Conservation (phyloP, 2,329 filamentous ascomycete species). For the Trichoderma atroviride region DNA sequence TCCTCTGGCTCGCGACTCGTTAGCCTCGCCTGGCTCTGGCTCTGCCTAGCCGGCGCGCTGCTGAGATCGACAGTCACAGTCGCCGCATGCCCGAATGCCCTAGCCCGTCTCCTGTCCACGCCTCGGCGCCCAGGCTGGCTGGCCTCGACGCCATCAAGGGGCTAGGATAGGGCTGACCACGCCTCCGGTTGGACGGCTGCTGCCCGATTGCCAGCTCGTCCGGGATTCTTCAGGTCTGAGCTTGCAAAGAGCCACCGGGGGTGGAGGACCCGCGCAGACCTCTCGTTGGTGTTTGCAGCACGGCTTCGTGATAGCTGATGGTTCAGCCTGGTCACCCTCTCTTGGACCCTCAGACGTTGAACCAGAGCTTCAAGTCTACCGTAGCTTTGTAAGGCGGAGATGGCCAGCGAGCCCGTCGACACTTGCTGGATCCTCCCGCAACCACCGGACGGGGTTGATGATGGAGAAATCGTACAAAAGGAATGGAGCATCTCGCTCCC, state of each 20-base stretch:
- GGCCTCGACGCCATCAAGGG: conserved; percentile 26
- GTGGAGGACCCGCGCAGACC: conserved; percentile 25
- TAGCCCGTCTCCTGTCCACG: conserved; percentile 2
- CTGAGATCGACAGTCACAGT: conserved; percentile 27
- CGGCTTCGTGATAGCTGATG: conserved; percentile 32
- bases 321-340: conserved; percentile 28
- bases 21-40: conserved; percentile 21
- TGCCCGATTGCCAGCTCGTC: conserved; percentile 26
- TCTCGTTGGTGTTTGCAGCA: conserved; percentile 28
- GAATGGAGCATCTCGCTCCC: conserved; percentile 26
- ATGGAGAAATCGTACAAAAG: conserved; percentile 27
- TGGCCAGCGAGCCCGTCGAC: conserved; percentile 19
- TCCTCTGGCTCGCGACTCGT: conserved; percentile 25
- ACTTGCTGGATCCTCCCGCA: conserved; percentile 24
- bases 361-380: conserved; percentile 11
- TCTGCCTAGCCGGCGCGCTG: conserved; percentile 18
- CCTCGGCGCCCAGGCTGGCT: conserved; percentile 27
- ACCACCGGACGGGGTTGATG: conserved; percentile 26
- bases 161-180: conserved; percentile 27
- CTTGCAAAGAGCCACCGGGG: conserved; percentile 29
- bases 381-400: conserved; percentile 28
- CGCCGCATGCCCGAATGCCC: conserved; percentile 7
- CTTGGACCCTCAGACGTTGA: conserved; percentile 25
- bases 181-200: conserved; percentile 28
- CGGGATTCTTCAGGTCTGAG: conserved; percentile 32